Evolutionary conservation across 495 filamentous ascomycete genomes (phyloP), one percentile per base, ranked within the genome.

Genomic region (Xylaria flabelliformis): DNA sequence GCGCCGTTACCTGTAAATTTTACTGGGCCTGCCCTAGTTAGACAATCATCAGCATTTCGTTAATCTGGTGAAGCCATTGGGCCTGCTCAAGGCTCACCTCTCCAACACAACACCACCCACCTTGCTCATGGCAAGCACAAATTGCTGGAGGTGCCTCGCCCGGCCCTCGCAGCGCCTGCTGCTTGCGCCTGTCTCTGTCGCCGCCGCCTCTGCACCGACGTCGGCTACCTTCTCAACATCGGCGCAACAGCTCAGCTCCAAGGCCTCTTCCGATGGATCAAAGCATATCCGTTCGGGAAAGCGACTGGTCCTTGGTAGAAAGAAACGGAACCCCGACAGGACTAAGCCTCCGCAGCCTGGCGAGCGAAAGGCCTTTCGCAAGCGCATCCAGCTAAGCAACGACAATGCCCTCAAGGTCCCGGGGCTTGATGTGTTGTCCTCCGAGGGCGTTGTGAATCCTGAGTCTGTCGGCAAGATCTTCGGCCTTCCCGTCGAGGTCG

Each of bases 381-480:
- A 97, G 84, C 89, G 92, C 68, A 91, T 99, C 71, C 90, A 95
- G 41, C 88, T 99, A 51, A 96, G 91, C 82, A 99, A 98, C 82
- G 91, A 91, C 76, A 98, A 97, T 83, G 96, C 96, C 46, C 84
- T 97, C 26, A 88, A 89, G 74, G 89, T 97, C 36, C 78, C 82
- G 32, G 91, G 88, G 24, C 82, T 97, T 78, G 76, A 82, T 73
- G 85, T 92, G 24, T 75, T 97, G 55, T 85, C 83, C 2, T 76
- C 82, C 13, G 84, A 89, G 69, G 87, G 82, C 62, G 83, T 91
- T 79, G 77, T 86, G 32, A 82, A 89, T 67, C 73, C 83, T 36
- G 80, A 84, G 15, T 83, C 89, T 17, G 82, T 83, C 24, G 93
- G 94, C 26, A 83, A 86, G 44, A 87, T 98, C 24, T 73, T 94